A percentile compares a stretch with the other conserved stretches of the same genome.
phyloP scores from a whole-genome alignment of 192 early-diverging fungal species.

The Podila minutissima region DNA sequence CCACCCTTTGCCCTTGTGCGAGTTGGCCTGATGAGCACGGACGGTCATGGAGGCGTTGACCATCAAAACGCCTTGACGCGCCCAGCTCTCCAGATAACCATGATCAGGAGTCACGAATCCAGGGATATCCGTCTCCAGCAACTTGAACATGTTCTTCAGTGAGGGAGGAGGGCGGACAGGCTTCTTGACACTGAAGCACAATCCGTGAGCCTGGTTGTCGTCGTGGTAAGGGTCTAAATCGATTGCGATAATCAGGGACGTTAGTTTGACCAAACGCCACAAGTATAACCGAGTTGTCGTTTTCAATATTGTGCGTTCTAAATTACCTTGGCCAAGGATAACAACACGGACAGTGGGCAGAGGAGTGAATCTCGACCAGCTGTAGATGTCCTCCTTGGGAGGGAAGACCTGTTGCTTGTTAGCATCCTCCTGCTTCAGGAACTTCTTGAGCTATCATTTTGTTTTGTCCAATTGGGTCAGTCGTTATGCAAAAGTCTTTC shows the following conservation, averaged over 20 bases:
- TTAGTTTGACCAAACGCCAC: too few species aligned
- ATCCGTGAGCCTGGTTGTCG: conserved; percentile 84
- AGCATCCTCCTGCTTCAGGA: conserved; percentile 65
- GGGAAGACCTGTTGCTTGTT: conserved; percentile 76
- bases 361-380: conserved; percentile 82
- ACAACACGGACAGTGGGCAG: conserved; percentile 81
- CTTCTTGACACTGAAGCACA: conserved; percentile 90
- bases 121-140: conserved; percentile 75
- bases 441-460: conserved; percentile 70
- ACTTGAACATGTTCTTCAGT: conserved; percentile 91
- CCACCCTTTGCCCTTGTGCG: conserved; percentile 89
- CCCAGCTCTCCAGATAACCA: conserved; percentile 86
- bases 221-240: conserved; percentile 77
- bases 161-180: conserved; percentile 86
- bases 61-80: conserved; percentile 87
- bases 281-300: too few species aligned
- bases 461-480: too few species aligned
- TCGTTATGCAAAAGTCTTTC: not conserved
- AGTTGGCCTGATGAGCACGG: conserved; percentile 77
- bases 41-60: conserved; percentile 93
- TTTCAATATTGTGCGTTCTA: too few species aligned
- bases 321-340: conserved; percentile 90
- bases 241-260: not conserved
- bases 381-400: conserved; percentile 77
- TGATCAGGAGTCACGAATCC: conserved; percentile 77